phyloP scores from a whole-genome alignment of 257 asterid species.

The Eustoma russellianum region DNA sequence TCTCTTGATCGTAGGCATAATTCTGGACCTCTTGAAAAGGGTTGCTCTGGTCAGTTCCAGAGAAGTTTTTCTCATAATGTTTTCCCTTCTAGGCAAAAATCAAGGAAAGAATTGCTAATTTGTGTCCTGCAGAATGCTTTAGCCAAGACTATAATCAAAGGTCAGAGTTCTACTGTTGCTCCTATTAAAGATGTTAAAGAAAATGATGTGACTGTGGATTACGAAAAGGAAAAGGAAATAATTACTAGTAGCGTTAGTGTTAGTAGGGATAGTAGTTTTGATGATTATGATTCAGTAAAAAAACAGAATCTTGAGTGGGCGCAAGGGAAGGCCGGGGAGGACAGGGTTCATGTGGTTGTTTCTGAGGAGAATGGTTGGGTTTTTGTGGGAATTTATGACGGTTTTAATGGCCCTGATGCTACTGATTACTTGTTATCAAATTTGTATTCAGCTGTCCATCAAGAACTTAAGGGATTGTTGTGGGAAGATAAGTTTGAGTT shows the following conservation, averaged over 20 bases:
- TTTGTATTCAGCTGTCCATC: constrained; percentile 67
- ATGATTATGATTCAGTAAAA: constrained; percentile 51
- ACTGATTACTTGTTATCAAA: constrained; percentile 78
- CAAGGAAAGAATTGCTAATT: constrained; percentile 48
- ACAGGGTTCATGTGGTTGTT: constrained; percentile 91
- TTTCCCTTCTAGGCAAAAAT: constrained; percentile 50
- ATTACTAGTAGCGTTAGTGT: constrained; percentile 62
- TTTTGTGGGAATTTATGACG: constrained; percentile 91
- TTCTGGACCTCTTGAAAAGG: constrained; percentile 74
- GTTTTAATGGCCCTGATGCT: constrained; percentile 93
- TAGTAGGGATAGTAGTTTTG: constrained; percentile 69
- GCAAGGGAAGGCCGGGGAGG: constrained; percentile 97
- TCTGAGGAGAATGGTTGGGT: constrained; percentile 95
- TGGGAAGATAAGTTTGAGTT: constrained; percentile 67
- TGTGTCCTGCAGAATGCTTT: constrained; percentile 62
- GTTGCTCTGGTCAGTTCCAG: constrained; percentile 50
- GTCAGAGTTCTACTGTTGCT: constrained; percentile 82
- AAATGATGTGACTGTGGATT: constrained; percentile 40
- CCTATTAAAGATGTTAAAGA: constrained; percentile 78
- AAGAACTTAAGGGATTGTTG: constrained; percentile 72
- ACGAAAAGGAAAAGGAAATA: constrained; percentile 68
- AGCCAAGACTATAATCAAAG: constrained; percentile 53
- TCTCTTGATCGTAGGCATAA: constrained; percentile 61
- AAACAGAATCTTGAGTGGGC: constrained; percentile 91
- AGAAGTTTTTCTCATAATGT: constrained; percentile 85